Evolutionary conservation across 2,329 filamentous ascomycete species (phyloP), one percentile per base, ranked within the genome.

Genomic region (Sclerotinia spermophila): DNA sequence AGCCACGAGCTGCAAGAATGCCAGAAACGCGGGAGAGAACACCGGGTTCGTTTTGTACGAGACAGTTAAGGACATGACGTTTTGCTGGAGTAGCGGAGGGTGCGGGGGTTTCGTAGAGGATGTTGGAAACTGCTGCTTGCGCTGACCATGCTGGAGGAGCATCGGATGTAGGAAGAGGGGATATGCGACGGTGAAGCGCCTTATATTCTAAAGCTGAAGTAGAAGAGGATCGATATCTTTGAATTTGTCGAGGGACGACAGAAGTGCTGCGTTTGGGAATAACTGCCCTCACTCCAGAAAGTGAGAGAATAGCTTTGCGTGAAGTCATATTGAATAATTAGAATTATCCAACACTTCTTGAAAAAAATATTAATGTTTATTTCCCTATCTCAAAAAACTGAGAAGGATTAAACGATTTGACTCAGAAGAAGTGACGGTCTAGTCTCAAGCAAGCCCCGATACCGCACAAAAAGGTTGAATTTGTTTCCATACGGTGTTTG

Each of bases 31-130:
- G 94, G 67, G 95, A 98, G 71, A 99, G 86, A 71, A 99, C 96
- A 84, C 96, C 96, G 19, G 96, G 96, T 85, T 99, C 96, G 84
- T 99, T 99, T 83, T 99, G 96, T 72, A 99, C 96, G 73, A 99
- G 88, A 81, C 96, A 99, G 84, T 99, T 99, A 82, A 99, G 90
- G 79, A 99, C 89, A 83, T 99, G 96, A 69, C 94, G 91, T 84
- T 97, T 98, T 59, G 93, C 91, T 13, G 96, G 95, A 35, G 90
- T 90, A 77, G 86, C 86, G 21, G 93, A 94, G 11, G 94, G 92
- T 27, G 92, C 86, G 8, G 96, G 96, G 4, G 94, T 98, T 86
- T 99, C 96, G 86, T 99, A 99, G 82, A 99, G 92, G 80, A 99
- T 99, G 81, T 95, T 97, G 80, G 93, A 97, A 75, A 99, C 96